These are phyloP conservation scores for Coniochaeta prunicola DNA, from an alignment of 2,329 filamentous ascomycete genomes.

Conservation along the genomic window DNA sequence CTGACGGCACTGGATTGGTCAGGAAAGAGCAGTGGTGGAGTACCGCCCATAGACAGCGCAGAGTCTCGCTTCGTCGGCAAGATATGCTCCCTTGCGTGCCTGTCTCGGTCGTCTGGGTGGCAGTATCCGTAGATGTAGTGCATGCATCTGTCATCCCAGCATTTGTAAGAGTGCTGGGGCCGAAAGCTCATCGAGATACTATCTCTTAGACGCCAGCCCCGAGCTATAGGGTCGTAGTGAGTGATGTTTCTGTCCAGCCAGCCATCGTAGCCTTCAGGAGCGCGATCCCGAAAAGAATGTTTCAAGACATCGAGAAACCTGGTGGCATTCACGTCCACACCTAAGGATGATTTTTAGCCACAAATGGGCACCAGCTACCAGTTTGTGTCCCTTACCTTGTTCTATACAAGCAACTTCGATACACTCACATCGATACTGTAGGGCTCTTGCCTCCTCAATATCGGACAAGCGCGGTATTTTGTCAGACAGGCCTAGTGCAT, in stretches of 20 bases:
- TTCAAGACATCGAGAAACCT: slow-evolving; percentile 30
- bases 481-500: slow-evolving; percentile 26
- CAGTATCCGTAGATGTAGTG: slow-evolving; percentile 53
- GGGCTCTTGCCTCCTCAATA: slow-evolving; percentile 46
- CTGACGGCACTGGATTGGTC: slow-evolving; percentile 22
- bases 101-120: slow-evolving; percentile 41
- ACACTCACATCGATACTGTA: slow-evolving; percentile 53
- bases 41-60: slow-evolving; percentile 31
- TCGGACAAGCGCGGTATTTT: slow-evolving; percentile 41
- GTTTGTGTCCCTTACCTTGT: slow-evolving; percentile 28
- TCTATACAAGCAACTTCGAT: slow-evolving; percentile 45
- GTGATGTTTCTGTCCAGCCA: slow-evolving; percentile 48
- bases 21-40: slow-evolving; percentile 26
- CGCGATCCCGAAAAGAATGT: slow-evolving; percentile 26
- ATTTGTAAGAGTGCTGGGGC: slow-evolving; percentile 40
- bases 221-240: slow-evolving; percentile 39
- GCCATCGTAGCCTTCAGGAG: slow-evolving; percentile 37
- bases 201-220: slow-evolving; percentile 29
- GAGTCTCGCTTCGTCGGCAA: slow-evolving; percentile 35
- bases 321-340: slow-evolving; percentile 33
- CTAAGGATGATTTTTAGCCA: slow-evolving; percentile 17
- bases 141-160: slow-evolving; percentile 46
- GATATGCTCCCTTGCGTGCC: slow-evolving; percentile 41
- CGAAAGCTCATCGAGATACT: slow-evolving; percentile 27
- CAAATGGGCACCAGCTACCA: not conserved